Conservation (phyloP, 352 stramenopile species). For the Pythium insidiosum region DNA sequence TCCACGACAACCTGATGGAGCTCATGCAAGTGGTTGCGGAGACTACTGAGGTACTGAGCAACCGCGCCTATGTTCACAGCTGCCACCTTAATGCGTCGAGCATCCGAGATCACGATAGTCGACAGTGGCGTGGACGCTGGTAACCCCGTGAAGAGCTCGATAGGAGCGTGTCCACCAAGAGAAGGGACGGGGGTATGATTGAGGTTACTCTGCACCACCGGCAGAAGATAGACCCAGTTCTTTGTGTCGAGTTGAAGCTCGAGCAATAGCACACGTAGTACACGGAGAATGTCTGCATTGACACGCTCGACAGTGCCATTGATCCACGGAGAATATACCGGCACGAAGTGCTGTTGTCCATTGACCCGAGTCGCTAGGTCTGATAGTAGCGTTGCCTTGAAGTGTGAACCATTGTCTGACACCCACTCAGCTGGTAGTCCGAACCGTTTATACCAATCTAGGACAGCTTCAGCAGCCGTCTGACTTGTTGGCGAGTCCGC, state of each 20-base stretch:
- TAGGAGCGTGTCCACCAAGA: constrained; percentile 5
- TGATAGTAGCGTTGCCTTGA: constrained; percentile 10
- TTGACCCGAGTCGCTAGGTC: constrained; percentile 9
- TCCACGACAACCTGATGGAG: too few species aligned
- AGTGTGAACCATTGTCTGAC: constrained; percentile 19
- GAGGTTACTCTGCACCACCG: constrained; percentile 17
- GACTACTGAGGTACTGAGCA: too few species aligned
- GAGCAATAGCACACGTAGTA: constrained; percentile 11
- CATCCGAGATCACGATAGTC: not conserved
- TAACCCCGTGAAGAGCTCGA: constrained; percentile 16
- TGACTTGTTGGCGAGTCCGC: constrained; percentile 12
- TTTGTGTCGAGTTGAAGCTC: constrained; percentile 16
- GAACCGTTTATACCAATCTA: constrained; percentile 19
- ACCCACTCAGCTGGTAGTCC: constrained; percentile 10
- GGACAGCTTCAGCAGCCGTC: constrained; percentile 11
- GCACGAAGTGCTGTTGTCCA: constrained; percentile 17
- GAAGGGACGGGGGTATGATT: constrained; percentile 22
- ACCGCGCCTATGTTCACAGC: too few species aligned
- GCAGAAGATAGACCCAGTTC: constrained; percentile 17
- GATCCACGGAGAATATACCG: constrained; percentile 20
- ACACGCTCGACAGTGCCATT: constrained; percentile 22
- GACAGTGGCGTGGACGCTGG: not conserved
- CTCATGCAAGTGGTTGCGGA: too few species aligned
- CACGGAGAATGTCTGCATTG: constrained; percentile 20
- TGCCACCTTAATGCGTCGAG: too few species aligned